Base-by-base conservation (phyloP, 805 yeast species). In the Metschnikowia koreensis region DNA sequence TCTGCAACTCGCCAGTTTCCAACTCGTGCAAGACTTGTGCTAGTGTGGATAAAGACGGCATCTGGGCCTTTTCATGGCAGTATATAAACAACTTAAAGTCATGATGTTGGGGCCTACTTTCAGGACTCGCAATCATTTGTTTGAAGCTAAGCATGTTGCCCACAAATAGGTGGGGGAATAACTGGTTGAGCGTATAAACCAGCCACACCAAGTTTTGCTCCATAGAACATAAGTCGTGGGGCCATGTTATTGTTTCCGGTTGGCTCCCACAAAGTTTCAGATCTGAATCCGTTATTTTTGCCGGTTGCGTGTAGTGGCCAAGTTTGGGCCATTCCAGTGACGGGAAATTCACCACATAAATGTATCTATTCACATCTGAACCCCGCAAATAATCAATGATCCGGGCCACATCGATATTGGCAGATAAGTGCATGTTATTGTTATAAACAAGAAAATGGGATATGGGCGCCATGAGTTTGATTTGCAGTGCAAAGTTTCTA, bases 181-280 rank as follows among this genome's bases (percentile, higher is more conserved):
- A 50, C 66, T 67, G 61, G 47, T 60, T 64, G 63, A 63, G 58
- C 22, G 67, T 63, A 51, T 70, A 67, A 41, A 64, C 55, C 50
- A 58, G 65, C 72, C 73, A 68, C 34, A 70, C 61, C 34, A 70
- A 58, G 39, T 68, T 66, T 48, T 72, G 76, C 55, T 72, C 76
- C 60, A 66, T 59, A 38, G 59, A 57, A 27, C 66, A 56, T 29
- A 68, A 54, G 41, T 62, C 60, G 39, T 46, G 44, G 13, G 41
- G 29, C 16, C 8, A 15, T 2, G 43, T 5, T 6, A 3, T 28
- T 1, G 43, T 26, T 22, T 45, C 52, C 2, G 38, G 12, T 7
- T 34, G 41, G 29, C 28, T 26, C 6, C 4, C 22, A 22, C 4
- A 22, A 22, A 33, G 44, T 48, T 33, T 31, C 39, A 38, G 46